Evolutionary conservation across 1,284 basidiomycete species (phyloP).

Genomic region (Sanghuangporus weigelae): DNA sequence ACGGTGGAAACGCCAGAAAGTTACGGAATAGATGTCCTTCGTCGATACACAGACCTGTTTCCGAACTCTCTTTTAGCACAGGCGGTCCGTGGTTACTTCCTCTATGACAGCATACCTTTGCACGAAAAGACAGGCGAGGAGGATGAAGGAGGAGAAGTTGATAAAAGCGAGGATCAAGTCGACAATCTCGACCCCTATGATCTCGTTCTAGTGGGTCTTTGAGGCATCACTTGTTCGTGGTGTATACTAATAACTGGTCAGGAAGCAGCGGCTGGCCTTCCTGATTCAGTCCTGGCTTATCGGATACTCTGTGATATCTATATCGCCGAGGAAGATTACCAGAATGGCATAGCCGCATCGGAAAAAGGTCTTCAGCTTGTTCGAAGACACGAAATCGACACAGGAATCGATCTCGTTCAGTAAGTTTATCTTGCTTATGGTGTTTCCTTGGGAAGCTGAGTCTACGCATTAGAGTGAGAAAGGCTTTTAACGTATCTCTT

Average conservation of each 20-base stretch:
- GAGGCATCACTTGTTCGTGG: neutral
- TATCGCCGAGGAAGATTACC: slow-evolving; percentile 70
- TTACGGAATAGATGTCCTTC: slow-evolving; percentile 60
- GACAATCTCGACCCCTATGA: slow-evolving; percentile 39
- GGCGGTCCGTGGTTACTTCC: slow-evolving; percentile 66
- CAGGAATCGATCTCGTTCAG: slow-evolving; percentile 52
- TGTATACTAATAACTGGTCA: slow-evolving; percentile 24
- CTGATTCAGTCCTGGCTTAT: slow-evolving; percentile 66
- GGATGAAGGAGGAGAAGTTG: slow-evolving; percentile 25
- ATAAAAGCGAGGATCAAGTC: slow-evolving; percentile 29
- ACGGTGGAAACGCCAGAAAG: slow-evolving; percentile 38
- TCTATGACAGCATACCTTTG: slow-evolving; percentile 50
- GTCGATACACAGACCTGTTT: slow-evolving; percentile 67
- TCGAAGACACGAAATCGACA: slow-evolving; percentile 50
- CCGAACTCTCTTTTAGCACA: slow-evolving; percentile 51
- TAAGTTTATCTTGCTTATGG: slow-evolving; percentile 28
- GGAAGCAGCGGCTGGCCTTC: slow-evolving; percentile 53
- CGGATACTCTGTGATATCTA: slow-evolving; percentile 74
- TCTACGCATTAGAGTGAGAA: slow-evolving; percentile 40
- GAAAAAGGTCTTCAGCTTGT: slow-evolving; percentile 66
- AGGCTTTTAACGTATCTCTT: slow-evolving; percentile 60
- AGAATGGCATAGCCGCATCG: slow-evolving; percentile 65
- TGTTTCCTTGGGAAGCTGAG: neutral
- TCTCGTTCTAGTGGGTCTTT: slow-evolving; percentile 43
- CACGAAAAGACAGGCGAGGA: slow-evolving; percentile 40